A percentile compares a stretch with the other conserved stretches of the same genome.
phyloP scores from a whole-genome alignment of 768 basidiomycete genomes.

The Collybiopsis confluens region DNA sequence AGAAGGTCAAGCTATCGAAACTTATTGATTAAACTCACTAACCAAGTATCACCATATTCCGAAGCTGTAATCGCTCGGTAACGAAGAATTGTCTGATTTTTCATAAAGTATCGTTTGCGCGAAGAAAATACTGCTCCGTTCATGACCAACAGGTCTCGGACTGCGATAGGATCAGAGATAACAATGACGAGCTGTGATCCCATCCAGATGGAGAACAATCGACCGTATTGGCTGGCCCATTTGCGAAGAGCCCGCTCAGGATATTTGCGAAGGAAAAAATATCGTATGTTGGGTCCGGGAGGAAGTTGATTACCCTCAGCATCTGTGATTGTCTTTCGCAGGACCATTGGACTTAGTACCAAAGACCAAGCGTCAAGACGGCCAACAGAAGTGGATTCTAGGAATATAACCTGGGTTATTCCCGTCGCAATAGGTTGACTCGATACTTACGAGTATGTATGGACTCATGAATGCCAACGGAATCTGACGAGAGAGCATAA shows the following conservation, averaged over 20 bases:
- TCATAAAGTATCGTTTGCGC: conserved; percentile 22
- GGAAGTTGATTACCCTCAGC: conserved; percentile 11
- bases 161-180: conserved; percentile 18
- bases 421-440: too few species aligned
- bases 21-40: too few species aligned
- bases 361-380: not conserved
- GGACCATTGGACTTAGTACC: conserved; percentile 1
- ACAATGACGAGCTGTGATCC: conserved; percentile 22
- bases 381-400: too few species aligned
- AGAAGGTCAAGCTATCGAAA: not conserved
- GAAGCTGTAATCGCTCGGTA: conserved; percentile 20
- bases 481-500: too few species aligned
- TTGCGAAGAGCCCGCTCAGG: conserved; percentile 15
- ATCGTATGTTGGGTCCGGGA: conserved; percentile 19
- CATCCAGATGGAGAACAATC: conserved; percentile 21
- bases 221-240: conserved; percentile 19
- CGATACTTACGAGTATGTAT: too few species aligned
- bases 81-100: conserved; percentile 20
- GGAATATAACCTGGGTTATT: too few species aligned
- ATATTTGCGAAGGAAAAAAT: conserved; percentile 17
- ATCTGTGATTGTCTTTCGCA: not conserved
- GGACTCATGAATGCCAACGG: too few species aligned
- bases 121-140: conserved; percentile 22
- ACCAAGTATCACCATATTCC: conserved; percentile 22
- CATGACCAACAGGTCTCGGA: conserved; percentile 19